These are phyloP conservation scores for Suhomyces sp. DNA, from an alignment of 805 yeast species.

Conservation along the genomic window DNA sequence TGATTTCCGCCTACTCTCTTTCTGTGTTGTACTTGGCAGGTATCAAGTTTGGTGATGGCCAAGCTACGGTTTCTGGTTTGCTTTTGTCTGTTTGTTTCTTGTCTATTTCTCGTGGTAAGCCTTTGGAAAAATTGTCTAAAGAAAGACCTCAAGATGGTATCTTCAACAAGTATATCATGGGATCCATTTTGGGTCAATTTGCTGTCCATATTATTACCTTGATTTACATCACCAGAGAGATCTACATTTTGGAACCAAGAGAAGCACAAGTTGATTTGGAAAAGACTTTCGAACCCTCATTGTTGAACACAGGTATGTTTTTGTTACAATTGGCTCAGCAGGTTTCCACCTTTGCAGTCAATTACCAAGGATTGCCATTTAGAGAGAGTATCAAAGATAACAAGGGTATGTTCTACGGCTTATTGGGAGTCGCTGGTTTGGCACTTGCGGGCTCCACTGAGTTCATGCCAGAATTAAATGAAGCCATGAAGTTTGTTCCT, in stretches of 20 bases:
- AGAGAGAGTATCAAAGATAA: constrained; percentile 87
- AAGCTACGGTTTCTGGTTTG: constrained; percentile 94
- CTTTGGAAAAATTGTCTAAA: constrained; percentile 82
- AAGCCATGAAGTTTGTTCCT: constrained; percentile 86
- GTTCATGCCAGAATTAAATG: constrained; percentile 89
- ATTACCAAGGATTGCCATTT: constrained; percentile 96
- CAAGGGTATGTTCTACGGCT: constrained; percentile 95
- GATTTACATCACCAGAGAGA: constrained; percentile 78
- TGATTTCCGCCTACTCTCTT: constrained; percentile 93
- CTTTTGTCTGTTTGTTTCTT: constrained; percentile 90
- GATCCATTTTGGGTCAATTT: constrained; percentile 94
- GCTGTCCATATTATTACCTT: constrained; percentile 85
- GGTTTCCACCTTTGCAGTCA: constrained; percentile 95
- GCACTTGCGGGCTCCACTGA: constrained; percentile 93
- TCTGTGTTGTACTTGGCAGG: constrained; percentile 95
- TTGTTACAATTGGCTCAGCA: constrained; percentile 93
- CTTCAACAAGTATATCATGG: constrained; percentile 94
- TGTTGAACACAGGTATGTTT: constrained; percentile 94
- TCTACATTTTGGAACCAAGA: constrained; percentile 87
- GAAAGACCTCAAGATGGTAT: constrained; percentile 98
- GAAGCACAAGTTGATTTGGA: constrained; percentile 88
- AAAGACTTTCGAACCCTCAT: constrained; percentile 81
- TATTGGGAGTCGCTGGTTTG: constrained; percentile 83
- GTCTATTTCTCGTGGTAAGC: constrained; percentile 91
- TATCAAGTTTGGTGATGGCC: constrained; percentile 96